Evolutionary conservation across 2,329 filamentous ascomycete genomes (phyloP), one percentile per base, ranked within the genome.

Genomic region (Alternaria tenuissima): DNA sequence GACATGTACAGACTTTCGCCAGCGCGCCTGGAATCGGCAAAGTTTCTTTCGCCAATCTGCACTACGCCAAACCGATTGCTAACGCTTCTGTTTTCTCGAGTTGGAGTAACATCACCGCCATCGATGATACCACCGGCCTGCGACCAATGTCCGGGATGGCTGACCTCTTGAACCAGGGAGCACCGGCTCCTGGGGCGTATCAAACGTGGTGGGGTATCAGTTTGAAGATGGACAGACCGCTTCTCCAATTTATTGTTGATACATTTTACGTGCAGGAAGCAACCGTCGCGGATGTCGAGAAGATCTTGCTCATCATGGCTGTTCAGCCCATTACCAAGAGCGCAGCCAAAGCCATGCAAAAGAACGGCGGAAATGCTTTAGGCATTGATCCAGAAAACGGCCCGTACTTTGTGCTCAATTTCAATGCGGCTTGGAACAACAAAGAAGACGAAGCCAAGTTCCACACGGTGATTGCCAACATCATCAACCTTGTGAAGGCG

Each of bases 331-430:
- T 68, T 18, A 68, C 64, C 11, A 38, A 57, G 20, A 42, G 59
- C 7, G 59, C 64, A 5, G 24, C 60, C 18, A 57, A 52, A 11
- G 55, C 55, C 14, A 65, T 63, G 62, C 47, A 62, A 16, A 64
- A 68, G 53, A 67, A 67, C 18, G 70, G 66, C 5, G 72, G 73
- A 1, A 75, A 75, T 42, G 57, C 69, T 11, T 51, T 75, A 3
- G 72, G 73, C 2, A 62, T 76, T 32, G 43, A 59, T 4, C 43
- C 65, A 12, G 41, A 47, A 1, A 42, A 52, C 14, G 67, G 70
- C 1, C 69, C 69, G 2, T 64, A 62, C 52, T 65, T 68, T 14
- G 47, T 64, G 3, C 39, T 65, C 9, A 66, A 63, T 30, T 63
- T 68, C 42, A 63, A 59, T n/a, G 53, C 58, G 8, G 57, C 55